Evolutionary conservation across 2,329 filamentous ascomycete genomes (phyloP).

Genomic region (Monosporascus sp.): DNA sequence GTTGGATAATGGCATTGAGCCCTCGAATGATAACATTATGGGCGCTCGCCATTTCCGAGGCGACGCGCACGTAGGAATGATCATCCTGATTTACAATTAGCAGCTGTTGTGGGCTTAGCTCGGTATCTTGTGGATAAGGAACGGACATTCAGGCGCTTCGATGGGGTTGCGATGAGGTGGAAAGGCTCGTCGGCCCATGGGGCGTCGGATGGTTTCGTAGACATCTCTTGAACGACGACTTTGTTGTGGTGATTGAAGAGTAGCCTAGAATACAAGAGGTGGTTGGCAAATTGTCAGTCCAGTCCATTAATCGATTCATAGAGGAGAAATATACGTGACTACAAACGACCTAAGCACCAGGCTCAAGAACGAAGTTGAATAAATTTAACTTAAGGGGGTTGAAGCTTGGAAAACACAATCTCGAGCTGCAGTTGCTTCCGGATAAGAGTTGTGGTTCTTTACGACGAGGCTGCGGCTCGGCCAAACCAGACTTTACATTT

Average conservation of each 20-base stretch:
- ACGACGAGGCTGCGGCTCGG: neutral
- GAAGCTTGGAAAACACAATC: neutral
- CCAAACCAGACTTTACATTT: neutral
- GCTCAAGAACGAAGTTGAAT: no score
- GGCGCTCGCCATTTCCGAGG: constrained; percentile 19
- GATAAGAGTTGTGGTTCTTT: neutral
- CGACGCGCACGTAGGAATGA: constrained; percentile 14
- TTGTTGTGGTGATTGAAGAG: neutral
- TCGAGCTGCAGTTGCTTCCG: neutral
- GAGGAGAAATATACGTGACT: neutral
- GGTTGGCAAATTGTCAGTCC: neutral
- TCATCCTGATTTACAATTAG: constrained; percentile 3
- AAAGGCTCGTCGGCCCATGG: constrained; percentile 10
- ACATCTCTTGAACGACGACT: constrained; percentile 1
- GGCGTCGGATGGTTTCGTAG: constrained; percentile 4
- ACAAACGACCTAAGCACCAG: no score
- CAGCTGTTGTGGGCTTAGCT: neutral
- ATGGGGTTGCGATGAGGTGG: constrained; percentile 14
- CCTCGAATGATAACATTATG: constrained; percentile 20
- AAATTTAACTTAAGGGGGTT: neutral
- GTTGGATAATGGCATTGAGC: constrained; percentile 27
- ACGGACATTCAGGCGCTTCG: constrained; percentile 29
- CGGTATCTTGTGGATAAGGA: constrained; percentile 12
- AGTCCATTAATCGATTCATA: neutral
- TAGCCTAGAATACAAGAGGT: neutral